A percentile compares a stretch with the other conserved stretches of the same genome.
Conservation (phyloP, 257 asterid species). For the Thymus mandschuricus region DNA sequence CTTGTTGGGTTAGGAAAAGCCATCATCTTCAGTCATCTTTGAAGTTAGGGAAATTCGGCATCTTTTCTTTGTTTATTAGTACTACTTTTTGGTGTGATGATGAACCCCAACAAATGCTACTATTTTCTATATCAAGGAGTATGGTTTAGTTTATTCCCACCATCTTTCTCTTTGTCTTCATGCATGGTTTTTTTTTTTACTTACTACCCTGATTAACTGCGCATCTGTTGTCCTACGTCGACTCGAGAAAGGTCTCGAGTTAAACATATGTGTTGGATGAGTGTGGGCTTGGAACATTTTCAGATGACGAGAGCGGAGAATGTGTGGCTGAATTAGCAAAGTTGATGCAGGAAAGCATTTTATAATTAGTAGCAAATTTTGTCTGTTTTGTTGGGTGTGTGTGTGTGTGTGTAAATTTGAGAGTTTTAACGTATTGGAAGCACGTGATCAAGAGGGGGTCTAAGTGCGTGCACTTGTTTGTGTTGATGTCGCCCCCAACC, state of each 20-base stretch:
- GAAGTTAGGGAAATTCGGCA: conserved; percentile 22
- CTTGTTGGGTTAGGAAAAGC: conserved; percentile 46
- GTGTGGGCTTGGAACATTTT: too few species aligned
- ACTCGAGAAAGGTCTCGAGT: too few species aligned
- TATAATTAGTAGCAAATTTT: conserved; percentile 18
- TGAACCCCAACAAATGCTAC: conserved; percentile 33
- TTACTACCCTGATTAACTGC: too few species aligned
- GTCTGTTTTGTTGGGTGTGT: conserved; percentile 14
- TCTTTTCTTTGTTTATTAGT: conserved; percentile 28
- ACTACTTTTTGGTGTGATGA: conserved; percentile 29
- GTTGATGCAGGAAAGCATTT: conserved; percentile 23
- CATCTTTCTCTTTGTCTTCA: not conserved
- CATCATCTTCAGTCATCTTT: conserved; percentile 36
- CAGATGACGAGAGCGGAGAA: conserved; percentile 20
- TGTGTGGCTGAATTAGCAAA: conserved; percentile 28
- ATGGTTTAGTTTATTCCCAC: conserved; percentile 26
- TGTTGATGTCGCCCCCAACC: conserved; percentile 55
- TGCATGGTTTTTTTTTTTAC: not conserved
- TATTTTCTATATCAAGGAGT: conserved; percentile 19
- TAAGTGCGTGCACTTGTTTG: conserved; percentile 17
- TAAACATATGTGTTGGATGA: too few species aligned
- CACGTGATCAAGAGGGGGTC: conserved; percentile 55
- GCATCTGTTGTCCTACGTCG: too few species aligned
- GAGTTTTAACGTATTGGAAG: conserved; percentile 29
- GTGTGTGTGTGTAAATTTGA: conserved; percentile 14